Percentiles rank a stretch among this genome's conserved stretches.
phyloP scores from a whole-genome alignment of 305 asterid species.

The Fraxinus greggii region DNA sequence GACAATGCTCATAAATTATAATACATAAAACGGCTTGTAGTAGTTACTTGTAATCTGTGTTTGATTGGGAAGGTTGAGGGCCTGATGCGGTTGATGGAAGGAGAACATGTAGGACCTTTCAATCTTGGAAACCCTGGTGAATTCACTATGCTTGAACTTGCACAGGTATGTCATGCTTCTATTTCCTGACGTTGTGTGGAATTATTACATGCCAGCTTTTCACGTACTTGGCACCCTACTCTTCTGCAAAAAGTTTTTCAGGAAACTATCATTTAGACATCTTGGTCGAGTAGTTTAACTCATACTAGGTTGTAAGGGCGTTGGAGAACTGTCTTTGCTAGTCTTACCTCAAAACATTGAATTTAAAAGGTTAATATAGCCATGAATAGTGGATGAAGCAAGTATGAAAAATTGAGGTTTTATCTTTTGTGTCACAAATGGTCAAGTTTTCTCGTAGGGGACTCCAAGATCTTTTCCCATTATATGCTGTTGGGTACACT shows the following conservation, averaged over 20 bases:
- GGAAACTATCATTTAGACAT: neutral
- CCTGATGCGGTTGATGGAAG: slow-evolving; percentile 91
- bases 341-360: neutral
- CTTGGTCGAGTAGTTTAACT: neutral
- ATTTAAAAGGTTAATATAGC: neutral
- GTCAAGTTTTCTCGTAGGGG: neutral
- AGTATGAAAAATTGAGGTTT: neutral
- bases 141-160: slow-evolving; percentile 97
- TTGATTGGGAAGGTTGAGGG: slow-evolving; percentile 70
- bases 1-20: neutral
- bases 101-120: slow-evolving; percentile 97
- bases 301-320: neutral
- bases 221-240: neutral
- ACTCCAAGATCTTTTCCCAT: neutral
- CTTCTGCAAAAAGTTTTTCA: neutral
- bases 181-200: neutral
- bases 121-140: slow-evolving; percentile 97
- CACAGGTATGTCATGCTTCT: slow-evolving; percentile 50
- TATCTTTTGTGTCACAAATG: neutral
- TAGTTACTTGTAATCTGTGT: neutral
- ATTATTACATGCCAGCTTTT: neutral
- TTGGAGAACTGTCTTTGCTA: neutral
- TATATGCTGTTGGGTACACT: neutral
- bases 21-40: neutral
- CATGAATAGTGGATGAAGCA: neutral